Percentiles rank a stretch among this genome's conserved stretches.
Evolutionary conservation across 2,329 filamentous ascomycete species (phyloP).

Genomic region (Cytospora piceae): DNA sequence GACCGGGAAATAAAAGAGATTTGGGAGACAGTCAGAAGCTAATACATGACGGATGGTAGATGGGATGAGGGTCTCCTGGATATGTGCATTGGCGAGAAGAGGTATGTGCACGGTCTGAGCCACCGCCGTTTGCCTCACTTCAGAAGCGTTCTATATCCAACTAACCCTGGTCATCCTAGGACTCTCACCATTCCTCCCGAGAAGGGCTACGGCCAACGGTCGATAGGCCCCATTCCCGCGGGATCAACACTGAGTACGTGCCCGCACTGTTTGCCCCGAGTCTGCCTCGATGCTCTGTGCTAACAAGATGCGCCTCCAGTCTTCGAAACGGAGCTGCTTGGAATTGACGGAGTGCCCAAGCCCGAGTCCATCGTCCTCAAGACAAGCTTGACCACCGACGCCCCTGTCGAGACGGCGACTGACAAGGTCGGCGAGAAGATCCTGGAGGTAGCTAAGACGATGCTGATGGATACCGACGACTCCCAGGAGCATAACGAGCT

Average conservation of each 20-base stretch:
- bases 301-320: conserved; percentile 50
- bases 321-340: conserved; percentile 89
- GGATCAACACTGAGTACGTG: conserved; percentile 73
- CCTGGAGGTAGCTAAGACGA: conserved; percentile 56
- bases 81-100: conserved; percentile 96
- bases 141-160: conserved; percentile 26
- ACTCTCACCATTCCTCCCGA: conserved; percentile 88
- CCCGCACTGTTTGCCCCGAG: neutral
- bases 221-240: conserved; percentile 80
- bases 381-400: conserved; percentile 36
- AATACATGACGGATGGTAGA: conserved; percentile 46
- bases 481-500: conserved; percentile 64
- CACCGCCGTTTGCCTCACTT: neutral
- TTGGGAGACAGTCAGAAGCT: conserved; percentile 7
- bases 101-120: conserved; percentile 41
- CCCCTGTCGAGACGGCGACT: conserved; percentile 40
- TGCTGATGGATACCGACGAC: conserved; percentile 53
- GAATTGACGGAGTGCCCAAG: conserved; percentile 72
- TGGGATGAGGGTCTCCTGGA: conserved; percentile 90
- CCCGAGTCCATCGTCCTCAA: conserved; percentile 52
- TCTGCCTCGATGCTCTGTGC: neutral
- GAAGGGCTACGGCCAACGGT: conserved; percentile 77
- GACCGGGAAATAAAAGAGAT: neutral
- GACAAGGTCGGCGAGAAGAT: conserved; percentile 51
- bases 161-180: conserved; percentile 42